phyloP scores from a whole-genome alignment of 306 rosid genomes.

The Vigna hirtella region DNA sequence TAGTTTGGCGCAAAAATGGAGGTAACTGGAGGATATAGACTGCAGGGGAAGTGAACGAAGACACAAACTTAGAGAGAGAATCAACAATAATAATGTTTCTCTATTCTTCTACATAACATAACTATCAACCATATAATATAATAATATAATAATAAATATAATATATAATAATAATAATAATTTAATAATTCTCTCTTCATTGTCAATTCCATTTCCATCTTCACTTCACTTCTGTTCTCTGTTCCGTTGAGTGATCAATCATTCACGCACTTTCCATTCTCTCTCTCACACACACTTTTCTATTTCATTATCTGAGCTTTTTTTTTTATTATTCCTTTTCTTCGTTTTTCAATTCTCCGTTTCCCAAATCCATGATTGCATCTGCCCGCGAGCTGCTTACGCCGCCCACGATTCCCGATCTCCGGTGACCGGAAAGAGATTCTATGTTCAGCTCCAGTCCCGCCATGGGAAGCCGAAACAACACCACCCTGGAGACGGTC shows the following conservation, averaged over 20 bases:
- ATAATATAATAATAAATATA: not conserved
- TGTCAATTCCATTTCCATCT: slow-evolving; percentile 25
- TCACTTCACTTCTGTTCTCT: not conserved
- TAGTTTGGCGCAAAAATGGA: slow-evolving; percentile 52
- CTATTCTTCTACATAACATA: slow-evolving; percentile 12
- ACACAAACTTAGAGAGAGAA: slow-evolving; percentile 16
- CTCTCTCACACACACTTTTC: not conserved
- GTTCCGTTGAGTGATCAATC: slow-evolving; percentile 5
- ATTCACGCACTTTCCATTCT: slow-evolving; percentile 16
- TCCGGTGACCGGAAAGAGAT: slow-evolving; percentile 42
- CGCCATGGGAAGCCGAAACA: slow-evolving; percentile 64
- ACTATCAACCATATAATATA: not conserved
- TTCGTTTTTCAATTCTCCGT: not conserved
- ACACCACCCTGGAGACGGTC: slow-evolving; percentile 86
- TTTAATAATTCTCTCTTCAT: slow-evolving; percentile 26
- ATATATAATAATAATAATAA: not conserved
- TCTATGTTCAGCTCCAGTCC: not conserved
- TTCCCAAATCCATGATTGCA: slow-evolving; percentile 52
- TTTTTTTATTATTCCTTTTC: not conserved
- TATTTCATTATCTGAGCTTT: not conserved
- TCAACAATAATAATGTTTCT: not conserved
- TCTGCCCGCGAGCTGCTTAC: slow-evolving; percentile 45
- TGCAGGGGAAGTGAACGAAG: slow-evolving; percentile 45
- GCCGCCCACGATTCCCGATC: slow-evolving; percentile 24
- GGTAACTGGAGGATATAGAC: slow-evolving; percentile 54